phyloP scores from a whole-genome alignment of 1,139 yeast species.

The Zygoascus sp. region DNA sequence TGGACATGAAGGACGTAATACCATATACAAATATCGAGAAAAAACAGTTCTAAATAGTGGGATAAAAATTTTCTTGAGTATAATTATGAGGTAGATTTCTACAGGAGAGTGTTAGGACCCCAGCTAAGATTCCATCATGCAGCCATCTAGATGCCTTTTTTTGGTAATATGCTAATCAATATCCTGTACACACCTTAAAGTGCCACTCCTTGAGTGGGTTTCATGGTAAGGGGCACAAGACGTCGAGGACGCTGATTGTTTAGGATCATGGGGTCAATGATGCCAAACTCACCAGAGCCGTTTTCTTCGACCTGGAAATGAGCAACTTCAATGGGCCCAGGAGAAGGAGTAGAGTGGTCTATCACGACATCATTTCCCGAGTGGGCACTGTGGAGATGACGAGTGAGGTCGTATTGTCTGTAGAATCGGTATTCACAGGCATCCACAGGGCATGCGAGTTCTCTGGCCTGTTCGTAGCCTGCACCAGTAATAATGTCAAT shows the following conservation, averaged over 20 bases:
- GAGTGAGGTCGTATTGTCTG: conserved; percentile 38
- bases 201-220: background rate
- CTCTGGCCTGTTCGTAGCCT: conserved; percentile 32
- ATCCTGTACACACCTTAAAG: background rate
- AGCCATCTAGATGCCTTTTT: background rate
- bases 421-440: conserved; percentile 37
- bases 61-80: background rate
- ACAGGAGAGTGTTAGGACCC: background rate
- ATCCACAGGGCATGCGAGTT: conserved; percentile 32
- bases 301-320: conserved; percentile 9
- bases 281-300: conserved; percentile 1
- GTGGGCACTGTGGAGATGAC: conserved; percentile 36
- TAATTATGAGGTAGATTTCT: background rate
- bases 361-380: conserved; percentile 10
- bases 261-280: conserved; percentile 11
- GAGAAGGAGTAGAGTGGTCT: background rate
- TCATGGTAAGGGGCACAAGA: background rate
- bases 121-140: too few species aligned
- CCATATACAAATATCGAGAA: too few species aligned
- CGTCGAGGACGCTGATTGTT: background rate
- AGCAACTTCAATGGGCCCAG: background rate
- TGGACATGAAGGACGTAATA: too few species aligned
- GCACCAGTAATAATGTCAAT: conserved; percentile 38
- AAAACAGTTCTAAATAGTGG: background rate
- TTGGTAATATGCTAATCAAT: background rate